phyloP scores from a whole-genome alignment of 2,329 filamentous ascomycete species.

The Cytospora paraplurivora region DNA sequence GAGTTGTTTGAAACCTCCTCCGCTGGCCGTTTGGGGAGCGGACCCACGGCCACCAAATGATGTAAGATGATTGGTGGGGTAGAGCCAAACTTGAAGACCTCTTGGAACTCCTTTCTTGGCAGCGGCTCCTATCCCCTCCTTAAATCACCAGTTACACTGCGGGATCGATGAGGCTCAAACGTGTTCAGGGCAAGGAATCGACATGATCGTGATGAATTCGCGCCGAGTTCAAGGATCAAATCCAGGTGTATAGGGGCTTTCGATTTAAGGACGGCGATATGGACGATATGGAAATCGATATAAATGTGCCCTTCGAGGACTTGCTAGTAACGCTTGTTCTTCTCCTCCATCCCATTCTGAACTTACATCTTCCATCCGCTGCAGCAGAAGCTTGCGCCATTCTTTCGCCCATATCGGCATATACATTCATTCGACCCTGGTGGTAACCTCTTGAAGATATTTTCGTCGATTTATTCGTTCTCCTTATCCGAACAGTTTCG shows the following conservation, averaged over 20 bases:
- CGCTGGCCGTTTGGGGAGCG: constrained; percentile 6
- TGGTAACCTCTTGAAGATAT: constrained; percentile 9
- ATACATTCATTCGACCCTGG: constrained; percentile 21
- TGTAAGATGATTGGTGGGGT: constrained; percentile 23
- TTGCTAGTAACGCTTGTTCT: background rate
- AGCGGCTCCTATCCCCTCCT: constrained; percentile 17
- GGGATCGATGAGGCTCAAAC: constrained; percentile 1
- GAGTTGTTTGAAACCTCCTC: constrained; percentile 16
- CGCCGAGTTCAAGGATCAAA: background rate
- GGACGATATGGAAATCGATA: background rate
- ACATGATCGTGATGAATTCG: background rate
- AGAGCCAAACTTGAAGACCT: background rate
- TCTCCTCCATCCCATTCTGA: constrained; percentile 1
- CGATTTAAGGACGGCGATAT: background rate
- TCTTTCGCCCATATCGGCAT: constrained; percentile 19
- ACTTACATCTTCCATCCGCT: constrained; percentile 18
- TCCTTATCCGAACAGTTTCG: background rate
- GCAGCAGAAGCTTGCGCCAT: constrained; percentile 24
- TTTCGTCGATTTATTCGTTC: constrained; percentile 14
- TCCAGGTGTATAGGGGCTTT: background rate
- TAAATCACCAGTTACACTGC: constrained; percentile 14
- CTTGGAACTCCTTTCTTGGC: constrained; percentile 18
- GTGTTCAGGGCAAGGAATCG: background rate
- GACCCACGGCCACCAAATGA: background rate
- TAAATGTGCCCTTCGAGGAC: background rate